Base-by-base conservation (phyloP, 768 basidiomycete genomes). In the Russula lepida region DNA sequence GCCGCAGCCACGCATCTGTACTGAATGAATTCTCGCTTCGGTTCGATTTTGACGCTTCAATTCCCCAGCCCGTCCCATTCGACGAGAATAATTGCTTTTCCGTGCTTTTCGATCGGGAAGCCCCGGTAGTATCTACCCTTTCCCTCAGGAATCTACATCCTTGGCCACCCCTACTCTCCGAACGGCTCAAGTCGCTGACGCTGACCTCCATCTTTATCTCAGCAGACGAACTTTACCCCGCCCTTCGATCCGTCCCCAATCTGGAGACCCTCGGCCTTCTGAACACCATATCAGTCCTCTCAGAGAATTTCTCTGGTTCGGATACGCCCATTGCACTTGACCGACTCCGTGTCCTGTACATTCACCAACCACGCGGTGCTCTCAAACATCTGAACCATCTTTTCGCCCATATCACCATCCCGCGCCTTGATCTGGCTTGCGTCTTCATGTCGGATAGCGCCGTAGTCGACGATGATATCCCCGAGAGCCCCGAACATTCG, bases 21-120 rank as follows among this genome's bases (percentile, higher is more conserved):
- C 61, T 62, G 50, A 62, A 53, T 53, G 56, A 58, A 53, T 53
- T 62, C 35, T 62, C 61, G 35, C 61, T 62, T 53, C 56, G 61
- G 50, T 62, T 62, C 50, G 61, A 62, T 52, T 62, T 62, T 35
- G 56, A 62, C 33, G 61, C 61, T 25, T 52, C 61, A 13, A 62
- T 58, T 19, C 50, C 56, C 13, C 50, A 62, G 56, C 56, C 61
- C 6, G 33, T 62, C n/a, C 61, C 50, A 13, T 46, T 62, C 21
- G 51, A 53, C 44, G 56, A 62, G 27, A 43, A 46, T 3, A 62
- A 62, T 25, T 62, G 60, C 28, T 62, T 62, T 46, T 17, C 55
- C 13, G 52, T 62, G 55, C 55, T 62, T 62, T 62, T 62, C 25
- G 33, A 52, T 33, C 49, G 55, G 21, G 60, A 62, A 51, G 35